Evolutionary conservation across 2,329 filamentous ascomycete species (phyloP).

Genomic region (Epichloe hybrida): DNA sequence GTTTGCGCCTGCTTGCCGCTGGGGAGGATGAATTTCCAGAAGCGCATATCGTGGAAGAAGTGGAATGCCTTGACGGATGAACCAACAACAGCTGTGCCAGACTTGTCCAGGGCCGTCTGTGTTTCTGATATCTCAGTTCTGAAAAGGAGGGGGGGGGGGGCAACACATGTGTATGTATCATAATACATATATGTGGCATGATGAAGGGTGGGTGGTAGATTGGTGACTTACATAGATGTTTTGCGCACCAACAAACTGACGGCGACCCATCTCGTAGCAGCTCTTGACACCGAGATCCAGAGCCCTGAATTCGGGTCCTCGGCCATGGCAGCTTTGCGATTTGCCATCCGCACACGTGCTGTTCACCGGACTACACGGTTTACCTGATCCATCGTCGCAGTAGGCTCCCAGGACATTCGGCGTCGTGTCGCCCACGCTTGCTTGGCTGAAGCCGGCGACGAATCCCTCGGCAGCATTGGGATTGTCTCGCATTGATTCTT

Average conservation of each 20-base stretch:
- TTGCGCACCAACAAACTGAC: slow-evolving; percentile 52
- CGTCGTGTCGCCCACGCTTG: slow-evolving; percentile 81
- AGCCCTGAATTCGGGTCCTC: slow-evolving; percentile 54
- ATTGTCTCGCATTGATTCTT: slow-evolving; percentile 49
- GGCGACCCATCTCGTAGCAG: slow-evolving; percentile 61
- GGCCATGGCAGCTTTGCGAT: slow-evolving; percentile 58
- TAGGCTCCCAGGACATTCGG: slow-evolving; percentile 80
- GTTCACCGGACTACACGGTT: slow-evolving; percentile 61
- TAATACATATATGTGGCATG: too few species aligned
- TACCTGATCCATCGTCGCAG: slow-evolving; percentile 72
- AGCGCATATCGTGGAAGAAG: slow-evolving; percentile 69
- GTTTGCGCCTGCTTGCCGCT: slow-evolving; percentile 61
- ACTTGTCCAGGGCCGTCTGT: slow-evolving; percentile 26
- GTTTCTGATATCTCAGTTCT: background rate
- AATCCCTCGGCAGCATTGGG: slow-evolving; percentile 50
- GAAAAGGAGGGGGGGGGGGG: background rate
- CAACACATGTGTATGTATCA: background rate
- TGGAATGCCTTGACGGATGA: slow-evolving; percentile 68
- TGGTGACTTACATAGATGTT: slow-evolving; percentile 22
- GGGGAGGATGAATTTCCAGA: slow-evolving; percentile 57
- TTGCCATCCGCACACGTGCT: slow-evolving; percentile 67
- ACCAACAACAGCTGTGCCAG: slow-evolving; percentile 41
- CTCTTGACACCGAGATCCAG: slow-evolving; percentile 60
- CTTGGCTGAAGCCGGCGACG: slow-evolving; percentile 84
- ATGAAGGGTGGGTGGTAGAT: too few species aligned